phyloP scores from a whole-genome alignment of 208 protist species.

The Acanthamoeba culbertsoni region DNA sequence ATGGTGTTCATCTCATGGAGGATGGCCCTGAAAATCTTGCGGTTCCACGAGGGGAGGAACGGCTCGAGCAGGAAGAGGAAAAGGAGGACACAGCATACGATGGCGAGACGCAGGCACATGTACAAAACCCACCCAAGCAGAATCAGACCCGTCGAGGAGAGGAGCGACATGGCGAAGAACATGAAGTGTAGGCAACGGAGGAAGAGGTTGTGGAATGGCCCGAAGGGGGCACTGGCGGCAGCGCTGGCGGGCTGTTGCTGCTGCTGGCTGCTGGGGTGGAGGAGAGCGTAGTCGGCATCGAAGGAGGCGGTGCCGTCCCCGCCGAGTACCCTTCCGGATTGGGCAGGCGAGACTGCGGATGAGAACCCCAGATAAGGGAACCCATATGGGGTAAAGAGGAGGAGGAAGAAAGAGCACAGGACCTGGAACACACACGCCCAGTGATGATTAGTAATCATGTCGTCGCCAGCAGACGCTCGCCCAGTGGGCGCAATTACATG shows the following conservation, averaged over 20 bases:
- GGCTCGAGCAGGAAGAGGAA: constrained; percentile 40
- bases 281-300: constrained; percentile 23
- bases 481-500: neutral
- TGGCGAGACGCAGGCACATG: neutral
- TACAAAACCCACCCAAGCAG: constrained; percentile 4
- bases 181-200: neutral
- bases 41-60: constrained; percentile 4
- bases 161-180: constrained; percentile 40
- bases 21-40: constrained; percentile 3
- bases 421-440: neutral
- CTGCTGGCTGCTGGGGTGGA: neutral
- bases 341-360: neutral
- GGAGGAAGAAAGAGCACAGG: constrained; percentile 27
- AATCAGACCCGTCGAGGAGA: constrained; percentile 27
- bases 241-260: constrained; percentile 27
- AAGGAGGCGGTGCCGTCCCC: neutral
- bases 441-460: neutral
- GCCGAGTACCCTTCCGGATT: neutral
- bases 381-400: constrained; percentile 36
- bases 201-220: neutral
- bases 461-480: neutral
- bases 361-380: neutral
- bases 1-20: neutral
- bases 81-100: constrained; percentile 5
- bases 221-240: neutral